phyloP scores from a whole-genome alignment of 2,329 filamentous ascomycete species.

The Diaporthe sp. region DNA sequence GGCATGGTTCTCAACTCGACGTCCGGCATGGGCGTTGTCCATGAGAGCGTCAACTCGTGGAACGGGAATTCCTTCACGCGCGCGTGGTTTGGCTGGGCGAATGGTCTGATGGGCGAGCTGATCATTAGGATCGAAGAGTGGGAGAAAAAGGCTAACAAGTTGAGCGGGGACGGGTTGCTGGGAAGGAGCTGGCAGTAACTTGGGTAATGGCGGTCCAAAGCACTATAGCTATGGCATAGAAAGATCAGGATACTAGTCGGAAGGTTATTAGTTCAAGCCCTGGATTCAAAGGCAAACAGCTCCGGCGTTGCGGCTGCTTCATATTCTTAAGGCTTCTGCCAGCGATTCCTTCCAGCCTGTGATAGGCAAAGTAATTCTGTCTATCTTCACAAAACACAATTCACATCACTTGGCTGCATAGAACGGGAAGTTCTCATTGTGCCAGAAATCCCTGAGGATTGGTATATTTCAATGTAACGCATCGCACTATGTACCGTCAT shows the following conservation, averaged over 20 bases:
- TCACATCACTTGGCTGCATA: neutral
- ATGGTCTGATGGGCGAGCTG: slow-evolving; percentile 59
- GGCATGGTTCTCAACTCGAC: slow-evolving; percentile 58
- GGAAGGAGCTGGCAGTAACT: slow-evolving; percentile 50
- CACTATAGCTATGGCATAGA: neutral
- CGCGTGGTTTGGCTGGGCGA: slow-evolving; percentile 63
- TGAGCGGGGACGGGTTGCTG: slow-evolving; percentile 46
- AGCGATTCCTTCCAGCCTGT: neutral
- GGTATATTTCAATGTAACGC: slow-evolving; percentile 1
- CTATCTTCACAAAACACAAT: neutral
- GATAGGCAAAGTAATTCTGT: neutral
- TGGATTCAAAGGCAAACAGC: no score
- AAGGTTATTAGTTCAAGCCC: neutral
- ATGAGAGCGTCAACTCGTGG: slow-evolving; percentile 63
- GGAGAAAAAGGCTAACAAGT: slow-evolving; percentile 44
- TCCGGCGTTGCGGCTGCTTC: no score
- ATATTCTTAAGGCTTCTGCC: neutral
- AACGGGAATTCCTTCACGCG: slow-evolving; percentile 56
- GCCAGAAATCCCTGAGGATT: neutral
- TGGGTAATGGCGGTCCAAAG: neutral
- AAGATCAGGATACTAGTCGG: no score
- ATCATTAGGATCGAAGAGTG: slow-evolving; percentile 52
- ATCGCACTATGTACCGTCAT: neutral
- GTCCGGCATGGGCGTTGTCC: slow-evolving; percentile 59
- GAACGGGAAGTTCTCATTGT: neutral